A percentile compares a stretch with the other conserved stretches of the same genome.
These are phyloP conservation scores for Camelina sativa DNA, from an alignment of 345 rosid genomes.

Conservation along the genomic window DNA sequence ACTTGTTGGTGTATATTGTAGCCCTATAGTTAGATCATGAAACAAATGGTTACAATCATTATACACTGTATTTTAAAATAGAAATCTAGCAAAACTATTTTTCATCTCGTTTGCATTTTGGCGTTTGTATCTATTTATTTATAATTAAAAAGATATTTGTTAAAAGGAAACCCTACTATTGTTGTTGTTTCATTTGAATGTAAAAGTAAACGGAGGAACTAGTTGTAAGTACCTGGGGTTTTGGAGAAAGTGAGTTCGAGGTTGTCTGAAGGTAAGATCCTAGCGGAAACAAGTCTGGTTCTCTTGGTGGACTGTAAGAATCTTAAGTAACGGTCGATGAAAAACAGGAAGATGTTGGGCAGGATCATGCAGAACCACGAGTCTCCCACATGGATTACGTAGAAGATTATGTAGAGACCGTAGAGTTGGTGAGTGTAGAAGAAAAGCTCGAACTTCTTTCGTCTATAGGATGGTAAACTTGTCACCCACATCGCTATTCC, in stretches of 20 bases:
- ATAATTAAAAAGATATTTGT: conserved; percentile 13
- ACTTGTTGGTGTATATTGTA: conserved; percentile 72
- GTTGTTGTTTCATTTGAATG: neutral
- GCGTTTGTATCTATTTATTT: neutral
- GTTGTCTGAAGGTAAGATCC: conserved; percentile 52
- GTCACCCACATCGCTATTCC: conserved; percentile 69
- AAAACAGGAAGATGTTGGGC: conserved; percentile 72
- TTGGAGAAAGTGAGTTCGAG: conserved; percentile 68
- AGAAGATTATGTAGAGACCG: conserved; percentile 59
- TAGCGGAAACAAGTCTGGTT: conserved; percentile 55
- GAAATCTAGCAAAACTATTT: neutral
- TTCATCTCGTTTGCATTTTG: neutral
- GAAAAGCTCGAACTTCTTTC: conserved; percentile 65
- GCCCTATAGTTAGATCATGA: conserved; percentile 45
- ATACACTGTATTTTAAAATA: neutral
- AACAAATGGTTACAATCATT: conserved; percentile 17
- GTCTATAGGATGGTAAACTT: conserved; percentile 50
- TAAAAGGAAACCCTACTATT: neutral
- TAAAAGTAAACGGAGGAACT: conserved; percentile 1
- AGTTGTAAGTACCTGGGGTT: conserved; percentile 45
- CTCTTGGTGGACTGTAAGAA: conserved; percentile 61
- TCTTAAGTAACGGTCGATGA: conserved; percentile 64
- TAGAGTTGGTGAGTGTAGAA: conserved; percentile 61
- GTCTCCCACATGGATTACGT: conserved; percentile 63
- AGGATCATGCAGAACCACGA: conserved; percentile 56